These are phyloP conservation scores for Diaporthe citriasiana DNA, from an alignment of 2,329 filamentous ascomycete genomes.

Conservation along the genomic window DNA sequence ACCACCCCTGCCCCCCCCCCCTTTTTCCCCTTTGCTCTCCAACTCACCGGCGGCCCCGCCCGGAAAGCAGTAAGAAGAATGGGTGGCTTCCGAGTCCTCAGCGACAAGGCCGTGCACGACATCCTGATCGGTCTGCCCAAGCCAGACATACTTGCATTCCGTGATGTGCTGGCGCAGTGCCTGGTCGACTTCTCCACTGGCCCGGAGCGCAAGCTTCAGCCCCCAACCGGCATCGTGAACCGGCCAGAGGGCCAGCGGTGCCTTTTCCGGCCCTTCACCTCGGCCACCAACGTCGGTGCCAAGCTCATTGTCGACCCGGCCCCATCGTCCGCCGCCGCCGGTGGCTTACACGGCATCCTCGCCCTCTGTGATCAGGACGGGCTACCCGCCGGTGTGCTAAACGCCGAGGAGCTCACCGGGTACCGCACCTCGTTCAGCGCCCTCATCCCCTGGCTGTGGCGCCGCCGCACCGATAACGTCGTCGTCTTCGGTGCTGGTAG, in stretches of 20 bases:
- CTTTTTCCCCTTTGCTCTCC: background rate
- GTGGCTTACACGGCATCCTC: slow-evolving; percentile 60
- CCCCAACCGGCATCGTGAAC: slow-evolving; percentile 6
- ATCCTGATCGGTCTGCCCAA: slow-evolving; percentile 5
- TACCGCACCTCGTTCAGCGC: slow-evolving; percentile 77
- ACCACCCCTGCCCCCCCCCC: background rate
- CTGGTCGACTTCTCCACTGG: slow-evolving; percentile 12
- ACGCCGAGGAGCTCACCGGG: slow-evolving; percentile 77
- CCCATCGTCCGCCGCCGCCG: background rate
- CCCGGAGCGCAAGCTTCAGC: background rate
- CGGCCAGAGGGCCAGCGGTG: slow-evolving; percentile 20
- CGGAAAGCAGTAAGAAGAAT: background rate
- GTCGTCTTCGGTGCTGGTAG: slow-evolving; percentile 78
- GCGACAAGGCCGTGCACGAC: slow-evolving; percentile 15
- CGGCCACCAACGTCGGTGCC: background rate
- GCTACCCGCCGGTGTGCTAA: slow-evolving; percentile 62
- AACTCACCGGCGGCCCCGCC: background rate
- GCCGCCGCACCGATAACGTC: slow-evolving; percentile 59
- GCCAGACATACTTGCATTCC: slow-evolving; percentile 1
- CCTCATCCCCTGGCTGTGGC: slow-evolving; percentile 71
- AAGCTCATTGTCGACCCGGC: background rate
- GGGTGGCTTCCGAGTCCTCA: slow-evolving; percentile 17
- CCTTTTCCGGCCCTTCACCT: slow-evolving; percentile 13
- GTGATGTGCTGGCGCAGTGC: slow-evolving; percentile 10
- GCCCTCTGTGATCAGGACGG: slow-evolving; percentile 74